Base-by-base conservation (phyloP, 148 eudicot species). In the Silene conica region DNA sequence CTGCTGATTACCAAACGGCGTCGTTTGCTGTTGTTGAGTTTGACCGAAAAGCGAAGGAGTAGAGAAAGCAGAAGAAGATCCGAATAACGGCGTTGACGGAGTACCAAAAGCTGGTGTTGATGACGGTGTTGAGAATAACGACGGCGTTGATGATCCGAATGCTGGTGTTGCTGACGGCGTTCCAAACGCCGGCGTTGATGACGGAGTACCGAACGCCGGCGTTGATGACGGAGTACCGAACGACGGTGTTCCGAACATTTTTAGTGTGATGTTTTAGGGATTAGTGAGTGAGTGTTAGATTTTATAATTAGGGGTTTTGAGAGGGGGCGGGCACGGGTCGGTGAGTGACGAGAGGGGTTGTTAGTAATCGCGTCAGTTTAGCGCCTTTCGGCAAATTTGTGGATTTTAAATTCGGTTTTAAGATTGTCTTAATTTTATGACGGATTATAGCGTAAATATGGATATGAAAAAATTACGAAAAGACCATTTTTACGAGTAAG, bases 41-140 rank as follows among this genome's bases (percentile, higher is more conserved):
- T 79, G 94, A 26, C 65, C 74, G 74, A 79, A 79, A 3, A 87
- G 84, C 69, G 85, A 80, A 2, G 92, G 87, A 10, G 87, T 82
- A 5, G 82, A 69, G 73, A 89, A 89, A 73, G 57, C 71, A 22
- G 85, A 79, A 28, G 91, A 79, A 5, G 86, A 72, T 41, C 85
- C 78, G 72, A 86, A 67, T 38, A 38, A 38, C n/a, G 86, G 84
- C n/a, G 82, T 78, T 4, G 86, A 76, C 6, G 92, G 76, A 7
- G 92, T 83, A 25, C 91, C 93, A 82, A 89, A 87, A 1, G 85
- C 86, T 6, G 88, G 89, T 11, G 88, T 80, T 15, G 87, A 82
- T 25, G 85, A 73, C 7, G 88, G 80, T 3, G 86, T 60, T 18
- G 55, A 43, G 25, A 43, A 43, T 43, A 43, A 19, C 23, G 28